Conservation (phyloP, 2,329 filamentous ascomycete genomes). For the Rutstroemia sp. region DNA sequence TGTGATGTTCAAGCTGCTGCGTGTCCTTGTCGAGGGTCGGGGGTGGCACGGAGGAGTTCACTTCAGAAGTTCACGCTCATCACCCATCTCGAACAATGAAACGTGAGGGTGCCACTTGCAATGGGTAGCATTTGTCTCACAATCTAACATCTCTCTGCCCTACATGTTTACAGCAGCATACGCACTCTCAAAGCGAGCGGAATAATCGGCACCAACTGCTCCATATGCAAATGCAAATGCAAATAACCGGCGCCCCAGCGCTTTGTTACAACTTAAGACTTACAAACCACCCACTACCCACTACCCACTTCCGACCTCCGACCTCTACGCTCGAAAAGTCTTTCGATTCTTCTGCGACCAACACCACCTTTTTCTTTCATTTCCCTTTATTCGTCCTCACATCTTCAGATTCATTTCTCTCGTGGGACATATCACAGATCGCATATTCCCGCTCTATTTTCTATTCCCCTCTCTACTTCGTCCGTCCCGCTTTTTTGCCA, state of each 20-base stretch:
- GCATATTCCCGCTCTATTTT: not conserved
- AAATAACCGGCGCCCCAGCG: too few species aligned
- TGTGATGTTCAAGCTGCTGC: not conserved
- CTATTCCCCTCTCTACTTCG: not conserved
- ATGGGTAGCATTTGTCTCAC: not conserved
- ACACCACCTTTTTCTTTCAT: not conserved
- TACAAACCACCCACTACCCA: too few species aligned
- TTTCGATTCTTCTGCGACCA: too few species aligned
- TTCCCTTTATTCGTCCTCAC: not conserved
- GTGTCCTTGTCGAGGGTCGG: too few species aligned
- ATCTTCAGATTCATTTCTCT: too few species aligned
- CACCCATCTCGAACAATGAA: too few species aligned
- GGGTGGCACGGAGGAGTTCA: too few species aligned
- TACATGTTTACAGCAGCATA: too few species aligned
- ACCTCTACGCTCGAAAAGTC: not conserved
- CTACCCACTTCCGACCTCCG: not conserved
- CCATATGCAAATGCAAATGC: not conserved
- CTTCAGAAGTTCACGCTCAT: too few species aligned
- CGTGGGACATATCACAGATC: not conserved
- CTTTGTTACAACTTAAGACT: too few species aligned
- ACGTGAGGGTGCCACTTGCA: too few species aligned
- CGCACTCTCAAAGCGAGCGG: not conserved
- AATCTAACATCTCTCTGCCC: too few species aligned
- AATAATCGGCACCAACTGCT: not conserved
- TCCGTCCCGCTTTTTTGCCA: not conserved